Base-by-base conservation (phyloP, 225 moss, liverwort and hornwort genomes). In the Neckera pumila region DNA sequence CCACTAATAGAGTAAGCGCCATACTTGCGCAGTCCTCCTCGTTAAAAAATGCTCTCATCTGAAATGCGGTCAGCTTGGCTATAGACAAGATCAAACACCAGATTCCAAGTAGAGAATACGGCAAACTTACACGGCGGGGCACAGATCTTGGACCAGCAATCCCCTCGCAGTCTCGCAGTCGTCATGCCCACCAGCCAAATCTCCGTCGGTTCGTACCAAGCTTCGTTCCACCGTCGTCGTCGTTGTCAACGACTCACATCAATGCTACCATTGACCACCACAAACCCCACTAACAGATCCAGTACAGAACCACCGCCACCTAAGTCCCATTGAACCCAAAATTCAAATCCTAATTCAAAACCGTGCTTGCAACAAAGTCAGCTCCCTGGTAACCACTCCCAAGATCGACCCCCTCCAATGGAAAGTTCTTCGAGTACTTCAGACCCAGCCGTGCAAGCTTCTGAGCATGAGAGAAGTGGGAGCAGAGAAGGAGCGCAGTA, bases 51-150 rank as follows among this genome's bases (percentile, higher is more conserved):
- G 23, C 65, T 78, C 53, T 86, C 64, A 31, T 40, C 86, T 15
- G 31, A 53, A 38, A 64, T 31, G 40, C 51, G 47, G 54, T 7
- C 67, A 71, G 42, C 38, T 18, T 40, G n/a, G 8, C 7, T n/a
- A 17, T 1, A 59, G 12, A 79, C 59, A 79, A 12, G 59, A 57
- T 26, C 26, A n/a, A 31, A 43, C 60, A 80, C 25, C 38, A 82
- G 45, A 56, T 60, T 47, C 21, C 18, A 43, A 34, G 5, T 19
- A 49, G 36, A 85, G 43, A 60, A 43, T 47, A 62, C 72, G 53
- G 34, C 31, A 42, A 34, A 90, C 90, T 87, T 65, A 90, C 90
- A 90, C 8, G 87, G 90, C 26, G 90, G 87, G 10, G 90, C 90
- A 73, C 87, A 90, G 38, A 87, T 87, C 65, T 85, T 85, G 84